These are phyloP conservation scores for Kondoa malvinella DNA, from an alignment of 768 basidiomycete species.

Conservation along the genomic window DNA sequence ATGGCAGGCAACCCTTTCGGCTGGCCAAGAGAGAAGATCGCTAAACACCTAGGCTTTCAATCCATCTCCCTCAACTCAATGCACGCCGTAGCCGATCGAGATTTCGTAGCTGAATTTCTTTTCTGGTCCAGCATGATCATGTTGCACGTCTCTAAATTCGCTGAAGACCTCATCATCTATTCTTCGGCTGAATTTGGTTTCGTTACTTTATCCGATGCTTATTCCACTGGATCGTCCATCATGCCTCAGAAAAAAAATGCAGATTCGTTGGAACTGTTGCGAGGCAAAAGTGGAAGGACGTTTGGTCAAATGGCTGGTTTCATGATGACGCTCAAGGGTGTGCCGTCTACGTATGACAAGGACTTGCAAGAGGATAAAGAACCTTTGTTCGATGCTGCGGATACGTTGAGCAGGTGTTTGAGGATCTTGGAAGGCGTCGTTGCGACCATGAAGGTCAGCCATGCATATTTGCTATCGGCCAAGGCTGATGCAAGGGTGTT, in stretches of 20 bases:
- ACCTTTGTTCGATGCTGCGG: constrained; percentile 82
- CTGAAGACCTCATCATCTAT: constrained; percentile 92
- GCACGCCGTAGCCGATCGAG: constrained; percentile 90
- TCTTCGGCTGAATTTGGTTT: constrained; percentile 96
- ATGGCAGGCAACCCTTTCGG: constrained; percentile 92
- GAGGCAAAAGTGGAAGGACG: constrained; percentile 85
- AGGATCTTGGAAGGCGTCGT: constrained; percentile 89
- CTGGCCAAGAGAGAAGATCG: constrained; percentile 83
- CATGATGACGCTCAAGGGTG: constrained; percentile 88
- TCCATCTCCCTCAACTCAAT: constrained; percentile 88
- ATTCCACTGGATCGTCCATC: constrained; percentile 96
- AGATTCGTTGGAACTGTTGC: constrained; percentile 82
- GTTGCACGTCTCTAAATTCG: constrained; percentile 83
- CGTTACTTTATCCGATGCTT: constrained; percentile 86
- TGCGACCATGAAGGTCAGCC: constrained; percentile 61
- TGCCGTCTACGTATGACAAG: constrained; percentile 98
- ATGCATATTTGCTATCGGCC: not conserved
- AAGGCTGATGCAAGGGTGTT: not conserved
- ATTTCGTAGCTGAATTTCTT: constrained; percentile 91
- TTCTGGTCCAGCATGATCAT: constrained; percentile 89
- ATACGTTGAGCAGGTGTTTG: constrained; percentile 70
- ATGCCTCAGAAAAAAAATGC: constrained; percentile 99
- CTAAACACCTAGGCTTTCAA: constrained; percentile 70
- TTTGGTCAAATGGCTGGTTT: constrained; percentile 97
- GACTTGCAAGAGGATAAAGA: constrained; percentile 98